Percentiles rank a stretch among this genome's conserved stretches.
These are phyloP conservation scores for Pseudonitzschia delicatissima DNA, from an alignment of 108 stramenopile species.

Conservation along the genomic window DNA sequence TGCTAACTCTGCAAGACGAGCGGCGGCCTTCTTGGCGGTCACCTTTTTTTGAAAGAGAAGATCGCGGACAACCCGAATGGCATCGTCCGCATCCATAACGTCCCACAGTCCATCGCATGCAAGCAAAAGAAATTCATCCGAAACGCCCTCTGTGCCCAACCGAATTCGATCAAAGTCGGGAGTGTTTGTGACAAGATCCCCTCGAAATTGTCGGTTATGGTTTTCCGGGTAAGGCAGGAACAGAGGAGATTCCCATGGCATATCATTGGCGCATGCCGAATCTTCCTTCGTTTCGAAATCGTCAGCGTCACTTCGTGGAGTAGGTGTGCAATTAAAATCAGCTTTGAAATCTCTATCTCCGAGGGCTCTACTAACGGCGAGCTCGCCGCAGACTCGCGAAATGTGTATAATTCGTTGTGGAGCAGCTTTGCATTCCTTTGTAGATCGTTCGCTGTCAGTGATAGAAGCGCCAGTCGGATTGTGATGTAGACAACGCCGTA, in stretches of 20 bases:
- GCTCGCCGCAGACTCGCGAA: slow-evolving; percentile 78
- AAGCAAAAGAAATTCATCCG: slow-evolving; percentile 68
- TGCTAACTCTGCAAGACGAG: slow-evolving; percentile 79
- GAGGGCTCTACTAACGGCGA: slow-evolving; percentile 79
- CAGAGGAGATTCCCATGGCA: slow-evolving; percentile 55
- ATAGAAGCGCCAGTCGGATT: neutral
- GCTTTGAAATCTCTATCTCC: slow-evolving; percentile 86
- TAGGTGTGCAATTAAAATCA: slow-evolving; percentile 41
- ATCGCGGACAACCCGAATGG: slow-evolving; percentile 64
- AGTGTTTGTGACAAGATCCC: slow-evolving; percentile 67
- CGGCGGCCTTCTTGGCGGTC: slow-evolving; percentile 67
- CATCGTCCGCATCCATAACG: slow-evolving; percentile 73
- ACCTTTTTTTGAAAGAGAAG: slow-evolving; percentile 63
- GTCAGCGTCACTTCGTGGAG: neutral
- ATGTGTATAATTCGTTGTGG: slow-evolving; percentile 70
- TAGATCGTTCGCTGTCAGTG: slow-evolving; percentile 40
- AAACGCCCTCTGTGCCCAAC: slow-evolving; percentile 44
- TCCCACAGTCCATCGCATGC: slow-evolving; percentile 88
- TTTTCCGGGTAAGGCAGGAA: slow-evolving; percentile 65
- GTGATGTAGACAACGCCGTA: slow-evolving; percentile 55
- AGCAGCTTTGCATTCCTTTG: slow-evolving; percentile 54
- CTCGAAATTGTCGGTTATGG: slow-evolving; percentile 60
- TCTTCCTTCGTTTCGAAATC: neutral
- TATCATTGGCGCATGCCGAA: neutral
- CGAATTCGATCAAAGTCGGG: slow-evolving; percentile 59